Evolutionary conservation across 2,329 filamentous ascomycete genomes (phyloP), one percentile per base, ranked within the genome.

Genomic region (Chaetothyriales sp.): DNA sequence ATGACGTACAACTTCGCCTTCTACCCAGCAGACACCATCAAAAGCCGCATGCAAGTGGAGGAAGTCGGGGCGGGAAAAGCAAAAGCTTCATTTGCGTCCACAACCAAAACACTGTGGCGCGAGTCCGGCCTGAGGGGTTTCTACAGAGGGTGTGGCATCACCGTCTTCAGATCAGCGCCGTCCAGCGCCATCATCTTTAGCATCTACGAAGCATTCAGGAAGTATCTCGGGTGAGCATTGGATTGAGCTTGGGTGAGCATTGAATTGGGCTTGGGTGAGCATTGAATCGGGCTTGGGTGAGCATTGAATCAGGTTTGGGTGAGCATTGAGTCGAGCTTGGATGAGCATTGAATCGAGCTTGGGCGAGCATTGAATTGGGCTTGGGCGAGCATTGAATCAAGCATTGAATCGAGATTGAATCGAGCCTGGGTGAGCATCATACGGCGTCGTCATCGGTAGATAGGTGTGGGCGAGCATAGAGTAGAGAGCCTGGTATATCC

Each of bases 121-220:
- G 80, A 88, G 62, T 82, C 89, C 54, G 92, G 92, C 0, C 54
- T 97, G 18, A 83, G 79, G 57, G 90, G 89, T 1, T 73, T 97
- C 66, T 98, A 98, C 66, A 81, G 90, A 50, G 92, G 92, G 2
- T 98, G 92, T 62, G 92, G 92, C 29, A 92, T 98, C 59, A 98
- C 92, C 0, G 88, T 92, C 46, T 74, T 82, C 29, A 80, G 92
- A 55, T 85, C 89, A 37, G 89, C 89, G 29, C 92, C 92, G 2
- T 95, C 89, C 67, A 95, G 89, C n/a, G 92, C 92, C 6, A 89
- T 97, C 64, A 98, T 98, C 55, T 98, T 98, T 64, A 89, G 92
- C 56, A 82, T 97, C 55, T 97, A 89, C 65, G 92, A 97, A 69
- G 85, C 82, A 13, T 68, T 98, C 67, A 89, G 89, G 71, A 76